phyloP scores from a whole-genome alignment of 768 basidiomycete species.

The Leccinum ochraceum region DNA sequence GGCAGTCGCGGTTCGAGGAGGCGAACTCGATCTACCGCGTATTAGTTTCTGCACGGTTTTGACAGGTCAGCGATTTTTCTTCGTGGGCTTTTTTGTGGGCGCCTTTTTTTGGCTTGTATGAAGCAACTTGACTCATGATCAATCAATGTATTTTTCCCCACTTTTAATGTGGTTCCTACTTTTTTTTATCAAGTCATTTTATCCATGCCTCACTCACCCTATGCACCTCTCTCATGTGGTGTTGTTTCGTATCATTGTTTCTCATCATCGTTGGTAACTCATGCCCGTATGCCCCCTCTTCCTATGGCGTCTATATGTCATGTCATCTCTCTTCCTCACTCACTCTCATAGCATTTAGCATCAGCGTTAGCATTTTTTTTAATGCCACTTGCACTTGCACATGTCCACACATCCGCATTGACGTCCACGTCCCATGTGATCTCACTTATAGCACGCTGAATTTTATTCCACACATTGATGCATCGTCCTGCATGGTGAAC shows the following conservation, averaged over 20 bases:
- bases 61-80: slow-evolving; percentile 9
- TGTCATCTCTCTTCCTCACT: neutral
- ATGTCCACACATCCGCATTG: neutral
- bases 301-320: neutral
- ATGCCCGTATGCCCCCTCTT: neutral
- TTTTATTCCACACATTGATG: neutral
- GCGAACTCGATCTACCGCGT: slow-evolving; percentile 71
- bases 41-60: slow-evolving; percentile 47
- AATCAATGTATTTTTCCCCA: neutral
- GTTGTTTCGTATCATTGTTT: neutral
- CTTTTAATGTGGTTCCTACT: neutral
- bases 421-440: neutral
- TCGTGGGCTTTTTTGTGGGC: slow-evolving; percentile 5
- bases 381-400: neutral
- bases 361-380: neutral
- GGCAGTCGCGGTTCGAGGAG: slow-evolving; percentile 73
- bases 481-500: too few species aligned
- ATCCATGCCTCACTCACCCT: neutral
- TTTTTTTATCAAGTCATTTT: neutral
- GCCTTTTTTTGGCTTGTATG: slow-evolving; percentile 20
- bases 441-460: neutral
- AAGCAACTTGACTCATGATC: slow-evolving; percentile 9
- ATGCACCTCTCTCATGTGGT: neutral
- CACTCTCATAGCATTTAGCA: neutral
- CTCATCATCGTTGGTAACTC: neutral